Percentiles rank a stretch among this genome's conserved stretches.
Conservation (phyloP, 768 basidiomycete species). For the Naganishia friedmannii region DNA sequence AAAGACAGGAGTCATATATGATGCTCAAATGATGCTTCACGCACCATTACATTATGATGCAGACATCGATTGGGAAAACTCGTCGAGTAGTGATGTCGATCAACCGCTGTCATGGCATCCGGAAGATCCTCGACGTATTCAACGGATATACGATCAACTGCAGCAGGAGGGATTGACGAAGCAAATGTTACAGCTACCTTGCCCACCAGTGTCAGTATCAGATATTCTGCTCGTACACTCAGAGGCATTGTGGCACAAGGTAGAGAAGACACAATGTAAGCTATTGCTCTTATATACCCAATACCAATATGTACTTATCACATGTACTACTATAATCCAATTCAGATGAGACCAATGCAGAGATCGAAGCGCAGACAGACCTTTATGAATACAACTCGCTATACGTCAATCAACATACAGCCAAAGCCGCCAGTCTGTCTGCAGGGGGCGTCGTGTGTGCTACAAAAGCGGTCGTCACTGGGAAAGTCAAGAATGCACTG, state of each 20-base stretch:
- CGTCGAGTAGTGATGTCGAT: not conserved
- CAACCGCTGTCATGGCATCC: conserved; percentile 65
- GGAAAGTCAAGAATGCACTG: conserved; percentile 77
- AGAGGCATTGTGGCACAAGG: conserved; percentile 86
- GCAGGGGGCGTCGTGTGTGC: conserved; percentile 95
- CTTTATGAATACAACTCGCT: conserved; percentile 90
- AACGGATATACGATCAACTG: conserved; percentile 68
- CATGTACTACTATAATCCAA: conserved; percentile 7
- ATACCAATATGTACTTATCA: not conserved
- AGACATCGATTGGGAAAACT: conserved; percentile 27
- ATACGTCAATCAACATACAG: conserved; percentile 82
- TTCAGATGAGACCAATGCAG: conserved; percentile 62
- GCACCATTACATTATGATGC: conserved; percentile 54
- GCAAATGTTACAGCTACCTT: conserved; percentile 72
- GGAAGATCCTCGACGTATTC: conserved; percentile 72
- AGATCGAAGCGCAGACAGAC: conserved; percentile 68
- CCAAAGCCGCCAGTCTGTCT: conserved; percentile 77
- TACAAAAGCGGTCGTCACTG: conserved; percentile 75
- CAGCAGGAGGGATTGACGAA: conserved; percentile 61
- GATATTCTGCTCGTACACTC: conserved; percentile 88
- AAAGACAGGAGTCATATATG: conserved; percentile 79
- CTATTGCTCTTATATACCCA: conserved; percentile 33
- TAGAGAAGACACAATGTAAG: conserved; percentile 77
- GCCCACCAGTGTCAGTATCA: conserved; percentile 67
- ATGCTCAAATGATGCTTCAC: conserved; percentile 80